phyloP scores from a whole-genome alignment of 768 basidiomycete species.

The Tulasnella sp. region DNA sequence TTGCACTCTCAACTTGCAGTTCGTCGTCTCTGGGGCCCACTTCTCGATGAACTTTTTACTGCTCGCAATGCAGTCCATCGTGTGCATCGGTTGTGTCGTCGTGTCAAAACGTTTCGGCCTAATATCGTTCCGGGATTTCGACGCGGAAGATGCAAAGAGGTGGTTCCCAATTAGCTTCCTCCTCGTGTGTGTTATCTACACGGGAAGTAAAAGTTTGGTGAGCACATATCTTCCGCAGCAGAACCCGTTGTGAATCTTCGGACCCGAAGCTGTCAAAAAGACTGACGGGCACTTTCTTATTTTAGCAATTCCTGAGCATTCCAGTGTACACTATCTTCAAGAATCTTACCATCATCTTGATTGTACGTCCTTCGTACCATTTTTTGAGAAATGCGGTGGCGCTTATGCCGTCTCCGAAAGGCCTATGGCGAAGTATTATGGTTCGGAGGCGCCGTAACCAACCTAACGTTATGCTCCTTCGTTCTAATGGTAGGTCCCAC shows the following conservation, averaged over 20 bases:
- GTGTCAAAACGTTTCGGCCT: constrained; percentile 64
- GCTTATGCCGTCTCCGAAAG: constrained; percentile 35
- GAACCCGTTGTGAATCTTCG: background rate
- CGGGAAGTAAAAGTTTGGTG: constrained; percentile 93
- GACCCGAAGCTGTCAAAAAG: background rate
- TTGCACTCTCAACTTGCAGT: constrained; percentile 41
- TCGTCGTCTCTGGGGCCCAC: constrained; percentile 83
- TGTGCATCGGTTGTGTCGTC: constrained; percentile 74
- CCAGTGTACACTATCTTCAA: constrained; percentile 99
- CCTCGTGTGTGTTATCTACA: constrained; percentile 93
- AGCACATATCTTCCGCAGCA: constrained; percentile 32
- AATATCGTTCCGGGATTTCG: constrained; percentile 79
- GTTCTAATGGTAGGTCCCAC: constrained; percentile 66
- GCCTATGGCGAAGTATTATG: constrained; percentile 96
- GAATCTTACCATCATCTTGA: constrained; percentile 97
- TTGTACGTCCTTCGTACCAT: constrained; percentile 46
- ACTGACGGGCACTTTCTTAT: background rate
- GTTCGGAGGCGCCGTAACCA: constrained; percentile 87
- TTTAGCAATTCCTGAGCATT: constrained; percentile 91
- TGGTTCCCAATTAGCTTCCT: constrained; percentile 95
- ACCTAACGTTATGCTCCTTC: constrained; percentile 82
- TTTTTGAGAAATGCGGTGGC: background rate
- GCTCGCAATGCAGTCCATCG: constrained; percentile 80
- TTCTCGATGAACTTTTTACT: constrained; percentile 98
- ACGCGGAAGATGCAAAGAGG: constrained; percentile 70